Evolutionary conservation across 2,329 filamentous ascomycete species (phyloP).

Genomic region (Plectosphaerella plurivora): DNA sequence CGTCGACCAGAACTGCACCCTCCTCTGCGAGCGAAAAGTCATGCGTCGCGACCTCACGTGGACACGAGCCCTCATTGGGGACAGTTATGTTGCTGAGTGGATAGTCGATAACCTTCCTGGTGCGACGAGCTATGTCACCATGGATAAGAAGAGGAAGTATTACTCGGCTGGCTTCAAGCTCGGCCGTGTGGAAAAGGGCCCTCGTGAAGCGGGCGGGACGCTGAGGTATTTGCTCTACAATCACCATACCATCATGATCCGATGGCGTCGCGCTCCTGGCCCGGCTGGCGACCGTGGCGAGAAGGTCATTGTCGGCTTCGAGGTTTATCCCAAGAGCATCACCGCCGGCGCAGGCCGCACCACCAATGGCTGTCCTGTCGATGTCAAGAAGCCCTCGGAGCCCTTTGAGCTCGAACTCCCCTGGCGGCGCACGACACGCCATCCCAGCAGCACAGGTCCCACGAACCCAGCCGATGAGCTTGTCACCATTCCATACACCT

Average conservation of each 20-base stretch:
- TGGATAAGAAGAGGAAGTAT: constrained; percentile 80
- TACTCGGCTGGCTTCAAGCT: constrained; percentile 89
- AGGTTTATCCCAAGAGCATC: constrained; percentile 85
- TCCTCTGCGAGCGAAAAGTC: constrained; percentile 67
- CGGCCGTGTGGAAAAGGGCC: constrained; percentile 60
- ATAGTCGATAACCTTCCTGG: constrained; percentile 89
- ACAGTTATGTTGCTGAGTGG: constrained; percentile 88
- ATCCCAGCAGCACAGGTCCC: no score
- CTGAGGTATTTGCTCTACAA: constrained; percentile 77
- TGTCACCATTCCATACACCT: constrained; percentile 76
- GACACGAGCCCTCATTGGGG: constrained; percentile 66
- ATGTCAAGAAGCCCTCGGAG: constrained; percentile 58
- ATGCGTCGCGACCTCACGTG: constrained; percentile 60
- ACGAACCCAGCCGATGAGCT: constrained; percentile 17
- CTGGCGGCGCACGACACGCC: constrained; percentile 56
- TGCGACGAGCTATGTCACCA: constrained; percentile 82
- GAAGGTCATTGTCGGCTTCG: constrained; percentile 82
- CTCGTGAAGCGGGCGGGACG: constrained; percentile 38
- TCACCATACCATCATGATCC: constrained; percentile 80
- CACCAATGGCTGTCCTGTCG: constrained; percentile 61
- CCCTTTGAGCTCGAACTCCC: constrained; percentile 61
- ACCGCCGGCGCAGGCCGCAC: constrained; percentile 55
- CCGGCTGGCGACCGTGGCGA: constrained; percentile 64
- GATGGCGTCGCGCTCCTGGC: constrained; percentile 69
- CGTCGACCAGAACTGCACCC: constrained; percentile 66